Evolutionary conservation across 345 rosid genomes (phyloP), one percentile per base, ranked within the genome.

Genomic region (Citrus sp.): DNA sequence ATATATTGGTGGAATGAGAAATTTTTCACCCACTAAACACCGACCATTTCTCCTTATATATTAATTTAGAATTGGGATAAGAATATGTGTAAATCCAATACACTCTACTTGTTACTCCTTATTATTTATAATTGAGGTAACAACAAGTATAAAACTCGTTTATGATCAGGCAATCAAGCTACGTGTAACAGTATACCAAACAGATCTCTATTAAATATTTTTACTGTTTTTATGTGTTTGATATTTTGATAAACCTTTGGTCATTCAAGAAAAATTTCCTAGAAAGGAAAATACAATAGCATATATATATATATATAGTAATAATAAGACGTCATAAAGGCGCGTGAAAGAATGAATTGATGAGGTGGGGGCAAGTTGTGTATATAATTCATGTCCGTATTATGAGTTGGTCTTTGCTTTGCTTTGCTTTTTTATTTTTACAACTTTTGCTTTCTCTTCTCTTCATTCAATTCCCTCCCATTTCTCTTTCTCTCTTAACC

Each of bases 311-410:
- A 35, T 35, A 46, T 12, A 13, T 46, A 5, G 30, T 18, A 60
- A 9, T 0, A 6, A 37, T 28, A n/a, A 56, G 58, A 70, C 69
- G 64, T 4, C 21, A 60, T 9, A 24, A 0, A 69, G 67, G 83
- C 62, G 85, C 80, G 89, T 82, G 83, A 7, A 71, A 19, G 35
- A 46, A 21, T 19, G 63, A 70, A 65, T 14, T 70, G 63, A 13
- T 66, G 25, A 9, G 8, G 82, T 76, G 84, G 82, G 84, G 81
- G 7, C 56, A n/a, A 73, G 55, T 10, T 77, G 46, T 79, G 77
- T 86, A 80, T 80, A 86, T 87, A 87, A 86, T 87, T 87, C 79
- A 82, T 83, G 82, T 78, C 83, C 87, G 86, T 82, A 85, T 81
- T 82, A 74, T 69, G 68, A 73, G 58, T n/a, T 37, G 46, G 71